Evolutionary conservation across 2,329 filamentous ascomycete genomes (phyloP).

Genomic region (Raffaelea arxii): DNA sequence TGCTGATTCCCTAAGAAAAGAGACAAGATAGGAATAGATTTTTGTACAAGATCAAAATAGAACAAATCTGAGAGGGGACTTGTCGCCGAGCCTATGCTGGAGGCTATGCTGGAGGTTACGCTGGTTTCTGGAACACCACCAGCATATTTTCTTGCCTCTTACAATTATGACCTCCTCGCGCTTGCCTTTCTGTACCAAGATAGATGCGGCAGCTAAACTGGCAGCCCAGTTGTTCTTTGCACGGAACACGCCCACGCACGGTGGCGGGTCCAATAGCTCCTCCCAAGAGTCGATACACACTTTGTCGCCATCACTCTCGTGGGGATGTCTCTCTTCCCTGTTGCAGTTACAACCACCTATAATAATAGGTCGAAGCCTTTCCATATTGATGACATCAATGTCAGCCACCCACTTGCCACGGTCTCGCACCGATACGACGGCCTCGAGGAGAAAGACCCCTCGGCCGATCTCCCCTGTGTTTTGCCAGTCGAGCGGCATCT

Average conservation of each 20-base stretch:
- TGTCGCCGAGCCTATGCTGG: too few relatives aligned
- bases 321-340: neutral
- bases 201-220: neutral
- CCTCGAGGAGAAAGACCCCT: neutral
- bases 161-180: neutral
- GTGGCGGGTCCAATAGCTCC: neutral
- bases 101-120: too few relatives aligned
- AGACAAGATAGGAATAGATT: too few relatives aligned
- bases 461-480: neutral
- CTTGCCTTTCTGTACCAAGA: neutral
- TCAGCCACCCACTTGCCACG: neutral
- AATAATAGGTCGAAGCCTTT: neutral
- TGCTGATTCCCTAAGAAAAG: too few relatives aligned
- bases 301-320: neutral
- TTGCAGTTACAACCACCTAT: neutral
- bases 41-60: too few relatives aligned
- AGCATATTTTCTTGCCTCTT: neutral
- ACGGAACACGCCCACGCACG: neutral
- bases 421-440: neutral
- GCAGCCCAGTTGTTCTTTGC: neutral
- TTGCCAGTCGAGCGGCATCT: neutral
- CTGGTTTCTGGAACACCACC: too few relatives aligned
- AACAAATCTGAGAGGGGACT: too few relatives aligned
- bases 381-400: neutral
- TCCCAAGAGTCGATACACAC: neutral